These are phyloP conservation scores for Globomyces sp. DNA, from an alignment of 371 early-diverging fungal genomes.

Conservation along the genomic window DNA sequence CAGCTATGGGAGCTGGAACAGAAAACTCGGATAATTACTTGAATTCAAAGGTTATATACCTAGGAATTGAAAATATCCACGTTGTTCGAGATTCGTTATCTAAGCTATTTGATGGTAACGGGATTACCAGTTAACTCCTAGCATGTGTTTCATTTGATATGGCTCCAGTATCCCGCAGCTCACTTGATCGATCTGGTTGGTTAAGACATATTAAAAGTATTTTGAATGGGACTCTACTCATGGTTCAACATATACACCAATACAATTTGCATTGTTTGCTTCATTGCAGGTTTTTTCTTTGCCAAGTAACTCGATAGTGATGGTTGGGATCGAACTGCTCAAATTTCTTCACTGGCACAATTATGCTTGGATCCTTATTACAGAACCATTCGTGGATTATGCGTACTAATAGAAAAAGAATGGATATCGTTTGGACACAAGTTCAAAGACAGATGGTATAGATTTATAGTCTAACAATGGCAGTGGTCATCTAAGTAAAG, in stretches of 20 bases:
- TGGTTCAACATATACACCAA: constrained; percentile 79
- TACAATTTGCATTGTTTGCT: constrained; percentile 84
- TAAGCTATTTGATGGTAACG: constrained; percentile 77
- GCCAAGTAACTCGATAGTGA: constrained; percentile 49
- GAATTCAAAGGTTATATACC: constrained; percentile 77
- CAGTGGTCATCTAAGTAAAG: constrained; percentile 75
- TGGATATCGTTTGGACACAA: constrained; percentile 97
- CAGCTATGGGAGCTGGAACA: constrained; percentile 91
- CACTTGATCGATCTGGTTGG: constrained; percentile 74
- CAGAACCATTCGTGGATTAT: constrained; percentile 89
- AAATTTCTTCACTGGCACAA: constrained; percentile 82
- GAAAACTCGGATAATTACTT: constrained; percentile 92
- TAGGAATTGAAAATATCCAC: constrained; percentile 97
- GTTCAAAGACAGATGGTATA: constrained; percentile 76
- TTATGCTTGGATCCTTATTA: constrained; percentile 93
- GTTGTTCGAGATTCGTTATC: constrained; percentile 89
- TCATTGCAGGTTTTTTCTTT: constrained; percentile 74
- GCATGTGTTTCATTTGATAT: constrained; percentile 33
- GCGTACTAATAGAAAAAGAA: constrained; percentile 90
- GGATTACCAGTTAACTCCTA: constrained; percentile 3
- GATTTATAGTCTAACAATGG: too few relatives aligned
- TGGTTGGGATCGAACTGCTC: constrained; percentile 98
- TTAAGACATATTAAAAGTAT: constrained; percentile 79
- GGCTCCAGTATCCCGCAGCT: constrained; percentile 27
- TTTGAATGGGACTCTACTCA: constrained; percentile 73